Evolutionary conservation across 2,329 filamentous ascomycete species (phyloP).

Genomic region (Penicillium sp.): DNA sequence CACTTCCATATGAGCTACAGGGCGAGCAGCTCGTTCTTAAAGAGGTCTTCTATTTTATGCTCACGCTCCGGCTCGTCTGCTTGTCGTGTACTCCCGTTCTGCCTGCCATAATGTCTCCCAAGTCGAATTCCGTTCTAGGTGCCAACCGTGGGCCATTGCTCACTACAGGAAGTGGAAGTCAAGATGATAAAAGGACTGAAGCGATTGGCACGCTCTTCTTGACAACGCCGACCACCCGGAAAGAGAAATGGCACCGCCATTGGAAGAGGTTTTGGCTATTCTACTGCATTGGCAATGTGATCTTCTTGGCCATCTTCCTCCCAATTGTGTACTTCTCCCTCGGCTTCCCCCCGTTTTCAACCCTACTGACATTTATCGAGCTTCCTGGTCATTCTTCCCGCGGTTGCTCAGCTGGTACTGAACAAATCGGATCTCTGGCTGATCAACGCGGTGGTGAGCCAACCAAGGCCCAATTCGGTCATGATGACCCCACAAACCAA

Average conservation of each 20-base stretch:
- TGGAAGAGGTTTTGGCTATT: conserved; percentile 46
- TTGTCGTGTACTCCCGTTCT: too few species aligned
- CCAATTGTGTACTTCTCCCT: conserved; percentile 46
- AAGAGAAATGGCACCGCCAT: conserved; percentile 43
- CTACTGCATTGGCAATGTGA: conserved; percentile 43
- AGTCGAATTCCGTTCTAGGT: conserved; percentile 14
- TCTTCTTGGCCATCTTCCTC: conserved; percentile 47
- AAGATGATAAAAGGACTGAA: conserved; percentile 12
- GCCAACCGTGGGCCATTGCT: conserved; percentile 15
- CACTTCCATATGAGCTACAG: too few species aligned
- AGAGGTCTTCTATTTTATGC: too few species aligned
- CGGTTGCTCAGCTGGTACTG: conserved; percentile 48
- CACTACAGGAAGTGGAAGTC: conserved; percentile 5
- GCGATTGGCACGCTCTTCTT: conserved; percentile 13
- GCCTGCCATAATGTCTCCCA: conserved; percentile 7
- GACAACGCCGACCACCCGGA: conserved; percentile 9
- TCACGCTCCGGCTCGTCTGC: too few species aligned
- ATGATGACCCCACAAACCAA: conserved; percentile 20
- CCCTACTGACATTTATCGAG: conserved; percentile 26
- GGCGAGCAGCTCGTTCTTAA: too few species aligned
- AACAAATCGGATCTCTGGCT: conserved; percentile 44
- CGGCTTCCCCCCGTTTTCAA: background rate
- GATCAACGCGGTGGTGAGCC: conserved; percentile 17
- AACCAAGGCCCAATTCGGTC: conserved; percentile 21
- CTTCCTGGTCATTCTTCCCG: conserved; percentile 49